Evolutionary conservation across 2,329 filamentous ascomycete species (phyloP).

Genomic region (Aspergillus sclerotialis): DNA sequence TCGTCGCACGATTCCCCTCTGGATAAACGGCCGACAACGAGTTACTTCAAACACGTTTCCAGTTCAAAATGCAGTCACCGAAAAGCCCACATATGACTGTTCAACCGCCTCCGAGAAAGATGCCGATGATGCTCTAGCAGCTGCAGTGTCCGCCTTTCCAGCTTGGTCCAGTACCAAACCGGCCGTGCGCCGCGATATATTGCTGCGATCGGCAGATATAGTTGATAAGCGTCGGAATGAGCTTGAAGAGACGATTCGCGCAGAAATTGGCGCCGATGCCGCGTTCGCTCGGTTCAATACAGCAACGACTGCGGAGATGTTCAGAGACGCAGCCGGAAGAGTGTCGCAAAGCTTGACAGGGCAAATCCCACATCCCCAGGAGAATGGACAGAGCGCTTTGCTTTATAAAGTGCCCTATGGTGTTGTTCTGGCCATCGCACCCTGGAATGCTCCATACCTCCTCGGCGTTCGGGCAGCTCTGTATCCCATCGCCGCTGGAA

Average conservation of each 20-base stretch:
- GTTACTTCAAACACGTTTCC: too few species aligned
- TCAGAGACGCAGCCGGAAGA: background rate
- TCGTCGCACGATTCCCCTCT: too few species aligned
- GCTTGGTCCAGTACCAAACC: background rate
- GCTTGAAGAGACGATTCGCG: background rate
- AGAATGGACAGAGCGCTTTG: slow-evolving; percentile 49
- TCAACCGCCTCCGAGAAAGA: too few species aligned
- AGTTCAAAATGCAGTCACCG: too few species aligned
- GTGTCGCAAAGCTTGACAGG: background rate
- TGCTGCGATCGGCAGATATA: background rate
- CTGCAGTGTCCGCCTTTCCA: background rate
- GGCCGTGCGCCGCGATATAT: background rate
- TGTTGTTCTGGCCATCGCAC: slow-evolving; percentile 66
- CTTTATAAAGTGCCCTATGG: slow-evolving; percentile 66
- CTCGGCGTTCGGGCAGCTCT: slow-evolving; percentile 40
- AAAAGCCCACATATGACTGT: too few species aligned
- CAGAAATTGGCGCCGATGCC: background rate
- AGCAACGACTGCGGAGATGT: background rate
- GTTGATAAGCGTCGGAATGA: background rate
- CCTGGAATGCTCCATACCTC: slow-evolving; percentile 55
- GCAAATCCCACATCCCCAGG: slow-evolving; percentile 15
- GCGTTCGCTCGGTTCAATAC: background rate
- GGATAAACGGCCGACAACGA: too few species aligned
- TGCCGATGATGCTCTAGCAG: background rate
- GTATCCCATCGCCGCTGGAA: slow-evolving; percentile 59